Evolutionary conservation across 306 rosid species (phyloP).

Genomic region (Glycyrrhiza uralensis): DNA sequence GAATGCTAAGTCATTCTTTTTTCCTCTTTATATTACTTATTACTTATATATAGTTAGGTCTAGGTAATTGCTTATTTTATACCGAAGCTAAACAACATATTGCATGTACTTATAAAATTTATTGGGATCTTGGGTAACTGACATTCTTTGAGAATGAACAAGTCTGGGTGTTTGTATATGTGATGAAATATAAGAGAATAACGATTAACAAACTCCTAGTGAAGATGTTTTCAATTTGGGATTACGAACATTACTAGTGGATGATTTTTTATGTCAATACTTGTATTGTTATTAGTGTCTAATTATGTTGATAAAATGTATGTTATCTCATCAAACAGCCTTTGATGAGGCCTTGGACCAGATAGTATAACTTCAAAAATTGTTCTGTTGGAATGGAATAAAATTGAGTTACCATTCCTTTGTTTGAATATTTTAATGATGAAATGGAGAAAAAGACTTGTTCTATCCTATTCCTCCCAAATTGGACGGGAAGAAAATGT

Average conservation of each 20-base stretch:
- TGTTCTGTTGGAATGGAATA: neutral
- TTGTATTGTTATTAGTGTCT: neutral
- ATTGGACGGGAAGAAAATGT: neutral
- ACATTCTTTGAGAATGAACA: neutral
- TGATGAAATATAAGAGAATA: constrained; percentile 13
- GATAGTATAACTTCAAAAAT: neutral
- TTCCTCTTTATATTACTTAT: constrained; percentile 3
- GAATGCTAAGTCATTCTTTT: constrained; percentile 4
- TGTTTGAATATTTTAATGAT: neutral
- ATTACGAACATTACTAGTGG: neutral
- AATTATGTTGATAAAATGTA: neutral
- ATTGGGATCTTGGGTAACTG: neutral
- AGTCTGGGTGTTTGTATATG: neutral
- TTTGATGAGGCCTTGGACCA: neutral
- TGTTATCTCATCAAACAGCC: neutral
- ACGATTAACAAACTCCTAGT: neutral
- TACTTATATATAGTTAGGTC: neutral
- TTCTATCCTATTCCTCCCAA: neutral
- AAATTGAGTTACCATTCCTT: neutral
- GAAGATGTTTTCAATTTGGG: neutral
- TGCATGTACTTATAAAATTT: neutral
- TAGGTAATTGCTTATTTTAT: constrained; percentile 13
- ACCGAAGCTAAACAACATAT: neutral
- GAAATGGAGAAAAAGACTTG: neutral
- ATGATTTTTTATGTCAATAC: neutral